Base-by-base conservation (phyloP, 2,329 filamentous ascomycete genomes). In the Ceratocystis smalleyi region DNA sequence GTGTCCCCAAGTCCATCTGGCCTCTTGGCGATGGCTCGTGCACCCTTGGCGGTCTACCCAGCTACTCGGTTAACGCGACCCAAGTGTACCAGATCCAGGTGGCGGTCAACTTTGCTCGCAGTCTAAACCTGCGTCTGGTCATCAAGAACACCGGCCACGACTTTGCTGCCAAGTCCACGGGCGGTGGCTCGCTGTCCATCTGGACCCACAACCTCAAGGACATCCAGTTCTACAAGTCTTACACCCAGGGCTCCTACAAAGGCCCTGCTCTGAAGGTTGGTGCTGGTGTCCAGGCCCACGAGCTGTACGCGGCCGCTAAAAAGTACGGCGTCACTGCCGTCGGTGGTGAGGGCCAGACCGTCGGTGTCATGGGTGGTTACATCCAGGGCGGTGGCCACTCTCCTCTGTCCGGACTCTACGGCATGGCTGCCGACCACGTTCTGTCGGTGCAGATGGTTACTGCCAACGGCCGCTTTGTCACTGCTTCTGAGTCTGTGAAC, bases 341-440 rank as follows among this genome's bases (percentile, higher is more conserved):
- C n/a, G 64, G 61, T 40, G 65, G 65, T 8, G 67, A 65, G 55
- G 75, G 77, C 43, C 67, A 80, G 1, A 78, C 77, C 0, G 80
- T 83, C 5, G 81, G 81, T 2, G 68, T 80, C 6, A 77, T 78
- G 0, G 82, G 82, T 35, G 81, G 81, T 1, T 84, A 80, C 67
- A 77, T 74, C 8, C 80, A 82, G 71, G 81, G 80, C 10, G 82
- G 80, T 30, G 82, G 82, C 0, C 79, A 82, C 68, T 77, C 75
- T 2, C 72, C 76, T 0, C 72, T 84, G 1, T 65, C 65, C 24
- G 64, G 63, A n/a, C 62, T 27, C 57, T 63, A 68, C 60, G 75
- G 81, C 67, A 76, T 82, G 70, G 79, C 73, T 1, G 74, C 77
- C 5, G 79, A 81, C 69, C 76, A 80, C 67, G 73, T 79, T 6